Conservation (phyloP, 2,329 filamentous ascomycete species). For the Botryotinia globosa region DNA sequence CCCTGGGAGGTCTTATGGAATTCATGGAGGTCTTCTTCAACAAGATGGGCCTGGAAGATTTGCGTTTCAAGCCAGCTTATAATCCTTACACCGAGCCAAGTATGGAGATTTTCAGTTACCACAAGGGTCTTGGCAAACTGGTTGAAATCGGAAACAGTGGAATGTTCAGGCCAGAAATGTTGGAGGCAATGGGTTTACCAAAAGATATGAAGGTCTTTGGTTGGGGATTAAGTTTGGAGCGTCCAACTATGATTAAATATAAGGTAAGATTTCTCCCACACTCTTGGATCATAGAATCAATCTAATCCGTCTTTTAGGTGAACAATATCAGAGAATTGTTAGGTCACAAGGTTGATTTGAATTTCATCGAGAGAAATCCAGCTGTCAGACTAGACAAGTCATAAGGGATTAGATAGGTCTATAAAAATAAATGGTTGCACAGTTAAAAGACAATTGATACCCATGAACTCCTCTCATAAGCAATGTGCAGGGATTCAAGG, state of each 20-base stretch:
- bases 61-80: slow-evolving; percentile 97
- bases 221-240: slow-evolving; percentile 86
- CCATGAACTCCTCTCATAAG: not conserved
- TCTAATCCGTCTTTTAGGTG: slow-evolving; percentile 45
- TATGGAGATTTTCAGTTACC: slow-evolving; percentile 98
- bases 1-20: slow-evolving; percentile 86
- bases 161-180: slow-evolving; percentile 98
- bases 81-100: slow-evolving; percentile 93
- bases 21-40: slow-evolving; percentile 95
- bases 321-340: slow-evolving; percentile 54
- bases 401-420: slow-evolving; percentile 24
- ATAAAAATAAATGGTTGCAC: slow-evolving; percentile 12
- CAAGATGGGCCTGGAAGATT: slow-evolving; percentile 85
- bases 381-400: slow-evolving; percentile 68
- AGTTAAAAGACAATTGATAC: slow-evolving; percentile 7
- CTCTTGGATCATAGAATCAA: slow-evolving; percentile 17
- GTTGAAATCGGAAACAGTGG: slow-evolving; percentile 98
- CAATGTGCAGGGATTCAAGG: not conserved
- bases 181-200: slow-evolving; percentile 90
- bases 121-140: slow-evolving; percentile 83
- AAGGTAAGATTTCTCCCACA: slow-evolving; percentile 28
- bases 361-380: slow-evolving; percentile 87
- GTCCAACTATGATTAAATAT: slow-evolving; percentile 75
- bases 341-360: slow-evolving; percentile 92
- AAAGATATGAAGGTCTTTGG: slow-evolving; percentile 92